phyloP scores from a whole-genome alignment of 2,329 filamentous ascomycete genomes.

The Phialophora verrucosa region DNA sequence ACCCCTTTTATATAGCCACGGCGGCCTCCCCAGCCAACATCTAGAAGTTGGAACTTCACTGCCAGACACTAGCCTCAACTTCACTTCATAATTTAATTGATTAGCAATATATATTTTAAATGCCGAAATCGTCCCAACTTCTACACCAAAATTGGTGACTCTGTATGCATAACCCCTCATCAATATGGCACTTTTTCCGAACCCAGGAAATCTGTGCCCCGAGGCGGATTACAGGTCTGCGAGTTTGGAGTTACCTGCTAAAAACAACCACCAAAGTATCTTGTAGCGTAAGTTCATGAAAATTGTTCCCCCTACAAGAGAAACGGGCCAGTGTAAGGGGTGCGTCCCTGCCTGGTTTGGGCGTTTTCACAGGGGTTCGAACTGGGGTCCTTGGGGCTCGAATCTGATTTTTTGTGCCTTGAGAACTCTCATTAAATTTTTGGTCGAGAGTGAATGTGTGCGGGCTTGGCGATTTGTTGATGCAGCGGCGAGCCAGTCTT shows the following conservation, averaged over 20 bases:
- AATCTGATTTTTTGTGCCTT: constrained; percentile 1
- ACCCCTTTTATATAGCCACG: not conserved
- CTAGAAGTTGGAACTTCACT: not conserved
- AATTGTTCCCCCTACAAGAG: not conserved
- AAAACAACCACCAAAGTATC: not conserved
- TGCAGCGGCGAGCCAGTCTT: not conserved
- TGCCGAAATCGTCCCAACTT: not conserved
- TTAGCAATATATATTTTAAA: not conserved
- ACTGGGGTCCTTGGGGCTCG: not conserved
- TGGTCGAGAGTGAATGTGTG: not conserved
- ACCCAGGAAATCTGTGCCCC: not conserved
- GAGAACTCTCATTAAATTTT: not conserved
- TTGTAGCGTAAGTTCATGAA: not conserved
- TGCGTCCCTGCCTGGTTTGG: not conserved
- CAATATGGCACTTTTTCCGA: not conserved
- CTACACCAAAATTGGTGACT: not conserved
- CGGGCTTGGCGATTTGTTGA: not conserved
- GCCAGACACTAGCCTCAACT: not conserved
- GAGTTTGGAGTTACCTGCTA: constrained; percentile 1
- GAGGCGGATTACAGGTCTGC: not conserved
- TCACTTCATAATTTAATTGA: not conserved
- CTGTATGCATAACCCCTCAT: not conserved
- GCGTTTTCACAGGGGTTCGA: not conserved
- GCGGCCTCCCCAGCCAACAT: not conserved
- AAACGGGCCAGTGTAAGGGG: not conserved